Percentiles rank a stretch among this genome's conserved stretches.
Conservation (phyloP, 805 yeast species). For the Yarrowia porcina region DNA sequence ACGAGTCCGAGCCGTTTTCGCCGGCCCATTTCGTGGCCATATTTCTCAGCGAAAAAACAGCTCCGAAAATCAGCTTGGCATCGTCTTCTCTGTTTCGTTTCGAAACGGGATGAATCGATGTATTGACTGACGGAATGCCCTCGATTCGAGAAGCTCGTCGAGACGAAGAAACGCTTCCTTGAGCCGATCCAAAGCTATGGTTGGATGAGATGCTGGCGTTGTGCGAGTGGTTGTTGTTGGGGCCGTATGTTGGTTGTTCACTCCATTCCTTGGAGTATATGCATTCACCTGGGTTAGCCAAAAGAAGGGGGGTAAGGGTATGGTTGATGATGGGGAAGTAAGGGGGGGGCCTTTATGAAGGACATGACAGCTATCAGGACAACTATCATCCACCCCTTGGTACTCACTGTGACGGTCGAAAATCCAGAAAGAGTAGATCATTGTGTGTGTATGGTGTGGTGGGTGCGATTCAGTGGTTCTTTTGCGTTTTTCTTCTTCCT, state of each 20-base stretch:
- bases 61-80: constrained; percentile 82
- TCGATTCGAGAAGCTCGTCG: constrained; percentile 18
- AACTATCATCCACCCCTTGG: too few relatives aligned
- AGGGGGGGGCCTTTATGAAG: too few relatives aligned
- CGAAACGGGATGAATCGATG: neutral
- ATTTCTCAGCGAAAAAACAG: constrained; percentile 72
- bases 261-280: constrained; percentile 74
- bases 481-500: too few relatives aligned
- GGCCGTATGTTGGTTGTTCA: constrained; percentile 12
- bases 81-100: constrained; percentile 49
- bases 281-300: constrained; percentile 53
- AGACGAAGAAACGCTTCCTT: neutral
- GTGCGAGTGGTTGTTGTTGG: neutral
- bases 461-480: too few relatives aligned
- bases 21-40: constrained; percentile 57
- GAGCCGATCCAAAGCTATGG: constrained; percentile 2
- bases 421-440: constrained; percentile 81
- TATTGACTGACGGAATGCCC: constrained; percentile 2
- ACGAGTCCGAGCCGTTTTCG: constrained; percentile 36
- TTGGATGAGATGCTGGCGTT: constrained; percentile 15
- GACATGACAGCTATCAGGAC: too few relatives aligned
- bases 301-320: too few relatives aligned
- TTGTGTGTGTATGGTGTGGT: neutral
- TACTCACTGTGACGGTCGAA: constrained; percentile 81
- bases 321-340: too few relatives aligned